phyloP scores from a whole-genome alignment of 768 basidiomycete species.

The Leccinellum luteum region DNA sequence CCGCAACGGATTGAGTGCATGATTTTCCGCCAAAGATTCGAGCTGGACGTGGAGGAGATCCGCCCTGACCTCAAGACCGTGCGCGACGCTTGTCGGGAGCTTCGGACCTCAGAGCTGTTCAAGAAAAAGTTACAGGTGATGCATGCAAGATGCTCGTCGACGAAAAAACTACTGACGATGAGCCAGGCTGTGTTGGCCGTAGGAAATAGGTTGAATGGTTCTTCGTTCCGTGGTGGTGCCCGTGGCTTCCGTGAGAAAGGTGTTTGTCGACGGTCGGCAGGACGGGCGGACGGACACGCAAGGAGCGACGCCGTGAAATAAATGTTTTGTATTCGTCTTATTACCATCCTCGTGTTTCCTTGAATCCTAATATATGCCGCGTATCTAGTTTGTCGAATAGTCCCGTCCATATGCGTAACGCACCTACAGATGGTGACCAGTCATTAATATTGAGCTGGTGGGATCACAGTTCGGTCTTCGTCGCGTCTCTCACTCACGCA shows the following conservation, averaged over 20 bases:
- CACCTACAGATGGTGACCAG: too few species aligned
- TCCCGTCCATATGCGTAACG: too few species aligned
- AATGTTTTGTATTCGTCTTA: too few species aligned
- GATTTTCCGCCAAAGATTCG: slow-evolving; percentile 76
- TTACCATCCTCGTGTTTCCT: too few species aligned
- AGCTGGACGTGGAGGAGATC: slow-evolving; percentile 80
- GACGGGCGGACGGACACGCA: slow-evolving; percentile 8
- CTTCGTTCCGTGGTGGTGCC: slow-evolving; percentile 81
- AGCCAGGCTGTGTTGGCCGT: slow-evolving; percentile 65
- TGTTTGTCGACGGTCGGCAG: slow-evolving; percentile 28
- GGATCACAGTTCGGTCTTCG: too few species aligned
- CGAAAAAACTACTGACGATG: neutral
- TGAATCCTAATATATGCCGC: too few species aligned
- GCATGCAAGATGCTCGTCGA: neutral
- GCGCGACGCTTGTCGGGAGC: slow-evolving; percentile 67
- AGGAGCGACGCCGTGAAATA: neutral
- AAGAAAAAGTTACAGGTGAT: slow-evolving; percentile 65
- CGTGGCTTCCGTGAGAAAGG: slow-evolving; percentile 55
- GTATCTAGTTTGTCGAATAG: neutral
- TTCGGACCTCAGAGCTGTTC: slow-evolving; percentile 63
- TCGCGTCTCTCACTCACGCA: too few species aligned
- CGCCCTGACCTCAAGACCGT: slow-evolving; percentile 77
- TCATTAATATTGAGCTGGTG: too few species aligned
- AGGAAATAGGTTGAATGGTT: slow-evolving; percentile 81
- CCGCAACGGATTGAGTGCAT: slow-evolving; percentile 77